phyloP scores from a whole-genome alignment of 1,139 yeast genomes.

The Geotrichum carabidarum region DNA sequence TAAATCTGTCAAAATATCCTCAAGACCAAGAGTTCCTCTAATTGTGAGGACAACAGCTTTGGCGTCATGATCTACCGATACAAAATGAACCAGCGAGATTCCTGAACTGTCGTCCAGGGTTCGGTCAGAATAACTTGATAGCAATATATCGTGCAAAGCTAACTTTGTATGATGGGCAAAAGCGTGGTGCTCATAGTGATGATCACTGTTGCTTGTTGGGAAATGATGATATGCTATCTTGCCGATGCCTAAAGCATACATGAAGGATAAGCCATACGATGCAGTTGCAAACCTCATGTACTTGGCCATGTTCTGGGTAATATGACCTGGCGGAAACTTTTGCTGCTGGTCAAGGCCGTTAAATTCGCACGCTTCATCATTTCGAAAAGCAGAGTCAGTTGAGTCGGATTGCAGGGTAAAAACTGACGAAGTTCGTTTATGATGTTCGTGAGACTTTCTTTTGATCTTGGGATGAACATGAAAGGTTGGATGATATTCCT shows the following conservation, averaged over 20 bases:
- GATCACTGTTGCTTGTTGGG: constrained; percentile 25
- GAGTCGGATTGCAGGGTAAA: constrained; percentile 14
- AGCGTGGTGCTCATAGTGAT: constrained; percentile 35
- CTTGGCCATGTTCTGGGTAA: constrained; percentile 33
- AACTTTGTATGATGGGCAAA: constrained; percentile 35
- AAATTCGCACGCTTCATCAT: constrained; percentile 9
- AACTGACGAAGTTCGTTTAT: constrained; percentile 19
- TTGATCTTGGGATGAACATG: constrained; percentile 1
- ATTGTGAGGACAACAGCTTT: constrained; percentile 36
- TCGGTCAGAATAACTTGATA: constrained; percentile 34
- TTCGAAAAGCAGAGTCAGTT: constrained; percentile 9
- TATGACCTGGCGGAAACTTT: constrained; percentile 31
- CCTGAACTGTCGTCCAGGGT: constrained; percentile 31
- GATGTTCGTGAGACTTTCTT: neutral
- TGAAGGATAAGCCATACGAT: constrained; percentile 37
- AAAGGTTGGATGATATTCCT: constrained; percentile 2
- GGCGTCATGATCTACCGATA: constrained; percentile 35
- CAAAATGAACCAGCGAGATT: constrained; percentile 35
- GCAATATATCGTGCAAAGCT: constrained; percentile 31
- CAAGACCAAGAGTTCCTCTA: constrained; percentile 37
- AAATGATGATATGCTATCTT: constrained; percentile 23
- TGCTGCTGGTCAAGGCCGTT: constrained; percentile 10
- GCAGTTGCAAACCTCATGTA: constrained; percentile 36
- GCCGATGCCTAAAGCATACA: constrained; percentile 35
- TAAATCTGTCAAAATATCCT: constrained; percentile 37